Percentiles rank a stretch among this genome's conserved stretches.
Evolutionary conservation across 352 stramenopile species (phyloP).

Genomic region (Pythium apleroticum): DNA sequence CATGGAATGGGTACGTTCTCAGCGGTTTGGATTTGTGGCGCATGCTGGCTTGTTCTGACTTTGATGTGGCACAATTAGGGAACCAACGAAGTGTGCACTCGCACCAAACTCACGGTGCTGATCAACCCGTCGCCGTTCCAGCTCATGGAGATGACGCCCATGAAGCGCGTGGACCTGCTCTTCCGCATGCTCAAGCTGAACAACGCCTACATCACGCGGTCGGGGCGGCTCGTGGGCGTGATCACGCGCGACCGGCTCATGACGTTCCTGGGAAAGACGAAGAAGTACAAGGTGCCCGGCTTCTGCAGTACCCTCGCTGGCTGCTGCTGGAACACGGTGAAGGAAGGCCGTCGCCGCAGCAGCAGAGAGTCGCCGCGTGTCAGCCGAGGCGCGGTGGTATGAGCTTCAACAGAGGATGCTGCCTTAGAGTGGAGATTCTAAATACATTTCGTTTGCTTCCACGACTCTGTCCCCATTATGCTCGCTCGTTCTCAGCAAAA

Average conservation of each 20-base stretch:
- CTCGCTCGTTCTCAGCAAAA: conserved; percentile 37
- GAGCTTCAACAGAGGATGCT: not conserved
- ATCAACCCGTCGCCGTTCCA: conserved; percentile 81
- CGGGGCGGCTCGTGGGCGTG: conserved; percentile 70
- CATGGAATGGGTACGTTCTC: conserved; percentile 60
- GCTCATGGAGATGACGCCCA: conserved; percentile 82
- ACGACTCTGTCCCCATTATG: not conserved
- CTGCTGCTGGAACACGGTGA: conserved; percentile 25
- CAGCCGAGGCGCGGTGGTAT: not conserved
- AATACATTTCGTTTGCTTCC: conserved; percentile 6
- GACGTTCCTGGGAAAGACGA: conserved; percentile 73
- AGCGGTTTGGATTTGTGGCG: not conserved
- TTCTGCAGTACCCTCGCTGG: conserved; percentile 42
- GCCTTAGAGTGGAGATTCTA: not conserved
- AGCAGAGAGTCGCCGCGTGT: conserved; percentile 1
- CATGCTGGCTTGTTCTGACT: not conserved
- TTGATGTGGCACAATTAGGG: conserved; percentile 27
- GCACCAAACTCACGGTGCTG: conserved; percentile 68
- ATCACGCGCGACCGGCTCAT: conserved; percentile 81
- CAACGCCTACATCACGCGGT: conserved; percentile 85
- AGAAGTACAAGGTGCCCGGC: conserved; percentile 57
- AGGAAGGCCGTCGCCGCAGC: conserved; percentile 6
- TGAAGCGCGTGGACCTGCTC: conserved; percentile 80
- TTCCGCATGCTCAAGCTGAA: conserved; percentile 91
- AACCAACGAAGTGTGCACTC: conserved; percentile 60